Evolutionary conservation across 768 basidiomycete species (phyloP), one percentile per base, ranked within the genome.

Genomic region (Crucibulum laeve): DNA sequence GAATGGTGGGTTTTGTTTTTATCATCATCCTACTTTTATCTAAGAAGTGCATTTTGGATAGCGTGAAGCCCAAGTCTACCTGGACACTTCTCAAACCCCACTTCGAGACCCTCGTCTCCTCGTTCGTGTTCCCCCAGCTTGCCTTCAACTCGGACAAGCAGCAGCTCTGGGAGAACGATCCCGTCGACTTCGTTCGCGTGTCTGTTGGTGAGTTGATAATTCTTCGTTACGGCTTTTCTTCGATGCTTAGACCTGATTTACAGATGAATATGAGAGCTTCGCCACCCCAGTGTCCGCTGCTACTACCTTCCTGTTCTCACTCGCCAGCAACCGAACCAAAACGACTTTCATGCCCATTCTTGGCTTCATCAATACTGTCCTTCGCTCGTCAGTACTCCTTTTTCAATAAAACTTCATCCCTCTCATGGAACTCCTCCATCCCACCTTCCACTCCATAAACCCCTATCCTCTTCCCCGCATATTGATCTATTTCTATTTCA

Each of bases 41-140:
- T 7, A 18, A 36, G 10, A 45, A 25, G 5, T 33, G 23, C 37
- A 23, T 46, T 18, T 39, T 44, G 24, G 39, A 44, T 5, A 94
- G 91, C 53, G 80, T 95, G 53, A 94, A 94, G 66, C 92, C 92
- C 11, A 91, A 90, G 56, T 78, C 88, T n/a, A 95, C 90, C 4
- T 94, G 91, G 91, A 65, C 71, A 3, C 73, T 89, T 26, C 76
- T 95, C 57, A 92, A 92, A 62, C 91, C 91, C 17, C 91, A 91
- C 53, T 79, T 87, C 26, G 74, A 87, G 57, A 79, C 66, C 2
- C 76, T 94, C 4, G 77, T 93, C n/a, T 80, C 84, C 6, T 74
- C 70, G 26, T 91, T 92, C 53, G 81, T 87, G 15, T 94, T 92
- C 73, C 90, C 92, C 23, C 85, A 89, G 55, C 75, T 95, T 21